Evolutionary conservation across 2,329 filamentous ascomycete genomes (phyloP).

Genomic region (Mycosphaerelloides madeirae): DNA sequence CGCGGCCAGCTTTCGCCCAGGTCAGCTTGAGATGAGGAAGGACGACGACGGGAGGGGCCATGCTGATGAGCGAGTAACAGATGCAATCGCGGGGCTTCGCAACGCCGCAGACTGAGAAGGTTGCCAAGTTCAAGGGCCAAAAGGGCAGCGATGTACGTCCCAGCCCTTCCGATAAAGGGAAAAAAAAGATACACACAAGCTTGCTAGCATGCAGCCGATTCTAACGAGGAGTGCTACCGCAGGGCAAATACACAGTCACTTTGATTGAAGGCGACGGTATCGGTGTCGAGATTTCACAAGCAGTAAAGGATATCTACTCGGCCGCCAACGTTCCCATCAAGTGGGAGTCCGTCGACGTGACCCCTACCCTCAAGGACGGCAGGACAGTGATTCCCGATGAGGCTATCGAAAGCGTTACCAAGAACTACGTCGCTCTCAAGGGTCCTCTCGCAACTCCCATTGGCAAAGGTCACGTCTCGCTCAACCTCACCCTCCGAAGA

Average conservation of each 20-base stretch:
- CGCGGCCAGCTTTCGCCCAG: slow-evolving; percentile 13
- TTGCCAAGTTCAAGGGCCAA: slow-evolving; percentile 88
- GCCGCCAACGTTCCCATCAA: slow-evolving; percentile 94
- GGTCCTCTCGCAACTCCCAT: slow-evolving; percentile 96
- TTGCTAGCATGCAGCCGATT: slow-evolving; percentile 7
- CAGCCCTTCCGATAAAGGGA: too few species aligned
- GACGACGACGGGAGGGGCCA: not conserved
- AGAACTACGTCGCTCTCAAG: slow-evolving; percentile 97
- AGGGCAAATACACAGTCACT: slow-evolving; percentile 94
- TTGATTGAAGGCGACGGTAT: slow-evolving; percentile 99
- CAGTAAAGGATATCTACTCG: slow-evolving; percentile 97
- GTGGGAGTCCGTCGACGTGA: slow-evolving; percentile 97
- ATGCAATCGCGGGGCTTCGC: slow-evolving; percentile 18
- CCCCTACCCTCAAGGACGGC: slow-evolving; percentile 86
- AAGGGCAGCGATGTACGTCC: slow-evolving; percentile 77
- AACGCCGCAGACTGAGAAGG: slow-evolving; percentile 56
- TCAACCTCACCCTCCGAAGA: slow-evolving; percentile 95
- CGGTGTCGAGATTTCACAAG: slow-evolving; percentile 89
- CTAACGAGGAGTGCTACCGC: slow-evolving; percentile 5
- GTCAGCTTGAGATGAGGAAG: slow-evolving; percentile 5
- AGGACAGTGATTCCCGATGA: slow-evolving; percentile 91
- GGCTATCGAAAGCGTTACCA: slow-evolving; percentile 87
- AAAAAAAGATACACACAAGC: slow-evolving; percentile 3
- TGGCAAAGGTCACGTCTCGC: slow-evolving; percentile 97
- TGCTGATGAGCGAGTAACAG: slow-evolving; percentile 10